Conservation (phyloP, 371 early-diverging fungal species). For the Lichtheimia ramosa region DNA sequence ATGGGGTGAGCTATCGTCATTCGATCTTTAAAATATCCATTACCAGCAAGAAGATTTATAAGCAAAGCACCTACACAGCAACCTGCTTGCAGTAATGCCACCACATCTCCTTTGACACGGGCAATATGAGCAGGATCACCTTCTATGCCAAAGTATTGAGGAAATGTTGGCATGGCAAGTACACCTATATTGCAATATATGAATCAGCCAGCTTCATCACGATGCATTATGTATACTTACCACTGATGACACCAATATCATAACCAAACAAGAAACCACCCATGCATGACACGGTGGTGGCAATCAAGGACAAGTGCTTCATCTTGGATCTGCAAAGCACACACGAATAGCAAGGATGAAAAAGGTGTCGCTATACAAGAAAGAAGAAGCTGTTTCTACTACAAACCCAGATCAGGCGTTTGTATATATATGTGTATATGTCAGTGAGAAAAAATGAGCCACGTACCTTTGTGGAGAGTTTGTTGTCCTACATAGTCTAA, state of each 20-base stretch:
- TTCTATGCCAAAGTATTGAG: slow-evolving; percentile 32
- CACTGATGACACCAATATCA: slow-evolving; percentile 38
- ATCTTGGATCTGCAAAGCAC: slow-evolving; percentile 12
- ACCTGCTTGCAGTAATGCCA: slow-evolving; percentile 43
- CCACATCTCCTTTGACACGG: slow-evolving; percentile 41
- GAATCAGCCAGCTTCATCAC: slow-evolving; percentile 5
- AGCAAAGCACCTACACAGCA: slow-evolving; percentile 44
- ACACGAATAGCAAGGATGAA: not conserved
- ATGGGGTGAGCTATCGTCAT: not conserved
- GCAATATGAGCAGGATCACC: slow-evolving; percentile 27
- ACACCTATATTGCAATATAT: slow-evolving; percentile 23
- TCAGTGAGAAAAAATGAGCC: too few species aligned
- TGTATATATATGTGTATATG: too few species aligned
- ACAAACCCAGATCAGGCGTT: too few species aligned
- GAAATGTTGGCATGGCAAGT: slow-evolving; percentile 45
- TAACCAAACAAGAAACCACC: slow-evolving; percentile 53
- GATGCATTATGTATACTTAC: slow-evolving; percentile 10
- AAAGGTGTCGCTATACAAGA: slow-evolving; percentile 3
- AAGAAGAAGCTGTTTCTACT: too few species aligned
- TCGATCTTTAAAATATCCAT: not conserved
- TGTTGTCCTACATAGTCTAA: too few species aligned
- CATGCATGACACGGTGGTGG: slow-evolving; percentile 41
- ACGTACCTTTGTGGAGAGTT: too few species aligned
- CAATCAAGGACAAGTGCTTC: slow-evolving; percentile 39
- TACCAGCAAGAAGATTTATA: slow-evolving; percentile 45